Conservation (phyloP, 2,329 filamentous ascomycete species). For the Apiospora aurea region DNA sequence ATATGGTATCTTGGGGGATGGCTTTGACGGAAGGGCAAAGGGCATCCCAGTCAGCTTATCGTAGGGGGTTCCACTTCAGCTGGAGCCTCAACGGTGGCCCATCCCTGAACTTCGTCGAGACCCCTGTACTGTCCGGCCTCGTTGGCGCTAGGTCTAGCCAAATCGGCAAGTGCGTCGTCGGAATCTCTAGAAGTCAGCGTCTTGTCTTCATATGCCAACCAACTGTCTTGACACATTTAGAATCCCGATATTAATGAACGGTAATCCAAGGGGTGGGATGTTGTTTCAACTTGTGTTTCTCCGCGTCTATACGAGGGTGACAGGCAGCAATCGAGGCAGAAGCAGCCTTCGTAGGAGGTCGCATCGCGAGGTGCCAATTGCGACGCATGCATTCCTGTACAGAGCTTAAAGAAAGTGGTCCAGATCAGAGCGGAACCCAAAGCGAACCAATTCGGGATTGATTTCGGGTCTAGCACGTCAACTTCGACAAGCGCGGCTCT, state of each 20-base stretch:
- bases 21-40: neutral
- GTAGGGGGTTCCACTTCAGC: constrained; percentile 14
- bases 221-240: neutral
- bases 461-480: neutral
- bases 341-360: neutral
- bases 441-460: neutral
- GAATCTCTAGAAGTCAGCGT: neutral
- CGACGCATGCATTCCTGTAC: neutral
- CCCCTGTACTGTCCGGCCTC: neutral
- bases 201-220: neutral
- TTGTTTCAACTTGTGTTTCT: neutral
- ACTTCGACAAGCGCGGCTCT: neutral
- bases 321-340: neutral
- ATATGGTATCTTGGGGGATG: neutral
- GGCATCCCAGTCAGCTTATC: constrained; percentile 4
- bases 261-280: neutral
- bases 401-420: neutral
- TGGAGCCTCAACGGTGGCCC: constrained; percentile 22
- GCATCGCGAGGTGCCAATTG: constrained; percentile 1
- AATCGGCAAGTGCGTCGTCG: neutral
- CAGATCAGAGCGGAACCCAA: constrained; percentile 21
- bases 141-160: constrained; percentile 1
- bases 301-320: neutral
- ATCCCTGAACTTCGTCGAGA: constrained; percentile 1
- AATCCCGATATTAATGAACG: neutral